phyloP scores from a whole-genome alignment of 305 asterid genomes.

The Fraxinus xanthoxyloides region DNA sequence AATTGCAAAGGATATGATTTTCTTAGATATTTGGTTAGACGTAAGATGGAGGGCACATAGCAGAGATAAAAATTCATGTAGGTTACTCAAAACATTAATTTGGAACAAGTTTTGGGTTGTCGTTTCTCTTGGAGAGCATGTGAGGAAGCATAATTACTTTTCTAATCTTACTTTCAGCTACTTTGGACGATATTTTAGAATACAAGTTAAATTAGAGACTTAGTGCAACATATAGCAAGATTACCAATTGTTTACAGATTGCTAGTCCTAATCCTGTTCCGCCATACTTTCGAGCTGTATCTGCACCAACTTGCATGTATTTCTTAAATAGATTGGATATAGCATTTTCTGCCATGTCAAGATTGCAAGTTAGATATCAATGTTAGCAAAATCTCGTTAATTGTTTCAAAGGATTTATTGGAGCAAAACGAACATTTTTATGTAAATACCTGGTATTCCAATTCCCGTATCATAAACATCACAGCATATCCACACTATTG shows the following conservation, averaged over 20 bases:
- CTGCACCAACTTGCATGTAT: conserved; percentile 94
- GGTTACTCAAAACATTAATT: background rate
- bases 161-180: background rate
- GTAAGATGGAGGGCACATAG: background rate
- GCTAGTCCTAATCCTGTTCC: conserved; percentile 96
- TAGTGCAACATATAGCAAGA: background rate
- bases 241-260: conserved; percentile 87
- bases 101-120: background rate
- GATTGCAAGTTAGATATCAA: background rate
- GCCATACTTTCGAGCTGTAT: conserved; percentile 93
- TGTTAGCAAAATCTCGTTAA: background rate
- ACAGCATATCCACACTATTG: conserved; percentile 73
- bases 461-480: conserved; percentile 91
- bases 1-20: background rate
- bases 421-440: background rate
- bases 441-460: conserved; percentile 78
- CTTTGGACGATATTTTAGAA: background rate
- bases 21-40: background rate
- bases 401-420: background rate
- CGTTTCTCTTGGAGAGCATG: background rate
- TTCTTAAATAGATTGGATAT: conserved; percentile 75
- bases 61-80: background rate
- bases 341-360: conserved; percentile 58
- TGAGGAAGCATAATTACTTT: background rate
- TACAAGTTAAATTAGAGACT: background rate